These are phyloP conservation scores for Punica granatum DNA, from an alignment of 345 rosid genomes.

Conservation along the genomic window DNA sequence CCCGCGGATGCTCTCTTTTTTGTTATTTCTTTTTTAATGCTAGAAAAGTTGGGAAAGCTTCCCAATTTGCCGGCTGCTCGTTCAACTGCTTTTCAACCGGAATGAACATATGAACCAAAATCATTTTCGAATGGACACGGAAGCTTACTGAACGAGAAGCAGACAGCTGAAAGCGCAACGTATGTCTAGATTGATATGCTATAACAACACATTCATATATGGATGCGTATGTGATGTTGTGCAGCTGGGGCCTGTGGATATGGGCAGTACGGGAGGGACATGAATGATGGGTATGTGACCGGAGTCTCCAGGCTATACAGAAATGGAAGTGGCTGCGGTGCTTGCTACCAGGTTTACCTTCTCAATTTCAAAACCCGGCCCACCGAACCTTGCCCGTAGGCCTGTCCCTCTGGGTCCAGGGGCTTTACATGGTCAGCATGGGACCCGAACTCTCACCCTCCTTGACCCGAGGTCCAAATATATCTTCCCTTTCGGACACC, in stretches of 20 bases:
- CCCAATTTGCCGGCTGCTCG: too few species aligned
- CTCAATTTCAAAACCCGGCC: not conserved
- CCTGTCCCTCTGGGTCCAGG: too few species aligned
- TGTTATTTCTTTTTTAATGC: too few species aligned
- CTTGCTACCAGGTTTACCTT: constrained; percentile 74
- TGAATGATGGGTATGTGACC: constrained; percentile 67
- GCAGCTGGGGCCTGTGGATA: constrained; percentile 84
- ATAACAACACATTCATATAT: not conserved
- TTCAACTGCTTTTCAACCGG: too few species aligned
- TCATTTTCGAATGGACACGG: too few species aligned
- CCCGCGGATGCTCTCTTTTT: too few species aligned
- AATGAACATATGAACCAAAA: too few species aligned
- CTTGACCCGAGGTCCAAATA: too few species aligned
- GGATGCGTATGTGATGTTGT: not conserved
- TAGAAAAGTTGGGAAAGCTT: too few species aligned
- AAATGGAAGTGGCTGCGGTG: constrained; percentile 86
- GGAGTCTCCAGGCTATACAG: constrained; percentile 67
- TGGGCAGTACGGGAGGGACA: constrained; percentile 66
- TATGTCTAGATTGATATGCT: not conserved
- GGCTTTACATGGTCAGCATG: not conserved
- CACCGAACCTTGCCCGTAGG: not conserved
- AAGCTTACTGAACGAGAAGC: too few species aligned
- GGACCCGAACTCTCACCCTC: not conserved
- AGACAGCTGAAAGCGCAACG: too few species aligned
- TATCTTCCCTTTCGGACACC: too few species aligned